Conservation (phyloP, 768 basidiomycete genomes). For the Suillus lakei region DNA sequence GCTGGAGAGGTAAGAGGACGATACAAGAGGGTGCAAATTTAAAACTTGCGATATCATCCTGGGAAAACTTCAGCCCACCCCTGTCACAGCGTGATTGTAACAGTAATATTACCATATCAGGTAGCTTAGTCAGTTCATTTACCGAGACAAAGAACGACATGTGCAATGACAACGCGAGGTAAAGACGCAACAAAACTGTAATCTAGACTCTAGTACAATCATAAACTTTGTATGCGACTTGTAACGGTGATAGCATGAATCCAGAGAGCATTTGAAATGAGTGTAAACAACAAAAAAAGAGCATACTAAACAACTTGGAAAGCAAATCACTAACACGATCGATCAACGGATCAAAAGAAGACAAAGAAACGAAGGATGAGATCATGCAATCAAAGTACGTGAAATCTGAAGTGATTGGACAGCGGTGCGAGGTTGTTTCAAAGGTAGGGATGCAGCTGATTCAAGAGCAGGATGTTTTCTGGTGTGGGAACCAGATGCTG, state of each 20-base stretch:
- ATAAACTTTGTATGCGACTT: not conserved
- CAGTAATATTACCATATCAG: not conserved
- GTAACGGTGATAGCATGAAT: not conserved
- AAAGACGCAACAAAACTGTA: not conserved
- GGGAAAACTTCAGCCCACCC: not conserved
- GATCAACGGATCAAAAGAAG: not conserved
- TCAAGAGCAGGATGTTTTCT: not conserved
- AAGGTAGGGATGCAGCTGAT: not conserved
- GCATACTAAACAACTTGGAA: not conserved
- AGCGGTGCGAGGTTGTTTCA: not conserved
- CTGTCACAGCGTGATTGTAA: not conserved
- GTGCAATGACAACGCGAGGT: not conserved
- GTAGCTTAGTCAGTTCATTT: not conserved
- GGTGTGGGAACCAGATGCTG: not conserved
- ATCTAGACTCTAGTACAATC: not conserved
- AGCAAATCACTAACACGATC: not conserved
- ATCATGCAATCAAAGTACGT: not conserved
- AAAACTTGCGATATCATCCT: not conserved
- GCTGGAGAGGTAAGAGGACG: too few species aligned
- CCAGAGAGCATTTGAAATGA: not conserved
- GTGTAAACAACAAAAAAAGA: not conserved
- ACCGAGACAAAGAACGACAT: not conserved
- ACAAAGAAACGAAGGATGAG: not conserved
- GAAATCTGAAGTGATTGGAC: not conserved
- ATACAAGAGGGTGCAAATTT: not conserved